Conservation (phyloP, 306 rosid genomes). For the Medicago arabica region DNA sequence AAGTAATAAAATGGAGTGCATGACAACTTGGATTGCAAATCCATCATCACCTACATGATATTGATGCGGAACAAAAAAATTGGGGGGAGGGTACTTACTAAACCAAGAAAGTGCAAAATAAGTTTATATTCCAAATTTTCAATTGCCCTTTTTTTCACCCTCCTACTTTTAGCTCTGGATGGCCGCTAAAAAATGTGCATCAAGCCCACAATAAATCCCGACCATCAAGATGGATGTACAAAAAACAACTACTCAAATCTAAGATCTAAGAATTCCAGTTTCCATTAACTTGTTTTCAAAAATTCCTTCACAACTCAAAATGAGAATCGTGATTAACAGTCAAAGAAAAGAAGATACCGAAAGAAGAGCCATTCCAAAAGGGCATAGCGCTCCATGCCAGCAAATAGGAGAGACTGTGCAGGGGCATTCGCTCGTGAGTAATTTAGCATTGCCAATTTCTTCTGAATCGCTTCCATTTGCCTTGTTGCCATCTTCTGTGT, state of each 20-base stretch:
- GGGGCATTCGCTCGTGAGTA: slow-evolving; percentile 90
- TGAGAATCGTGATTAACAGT: neutral
- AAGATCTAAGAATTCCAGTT: slow-evolving; percentile 1
- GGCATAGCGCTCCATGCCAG: slow-evolving; percentile 97
- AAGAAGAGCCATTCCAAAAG: slow-evolving; percentile 97
- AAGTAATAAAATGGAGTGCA: neutral
- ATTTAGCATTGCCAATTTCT: slow-evolving; percentile 69
- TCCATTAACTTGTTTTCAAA: neutral
- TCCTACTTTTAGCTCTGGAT: no score
- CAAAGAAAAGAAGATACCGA: slow-evolving; percentile 51
- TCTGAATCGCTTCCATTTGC: slow-evolving; percentile 93
- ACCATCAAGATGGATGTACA: neutral
- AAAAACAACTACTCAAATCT: neutral
- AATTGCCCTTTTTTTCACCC: no score
- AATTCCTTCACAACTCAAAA: neutral
- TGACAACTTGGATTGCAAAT: neutral
- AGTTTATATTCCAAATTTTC: neutral
- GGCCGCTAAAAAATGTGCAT: neutral
- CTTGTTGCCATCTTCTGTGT: slow-evolving; percentile 67
- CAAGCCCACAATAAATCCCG: slow-evolving; percentile 11
- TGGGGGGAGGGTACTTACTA: neutral
- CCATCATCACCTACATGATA: neutral
- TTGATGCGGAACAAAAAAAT: neutral
- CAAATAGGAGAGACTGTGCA: slow-evolving; percentile 90
- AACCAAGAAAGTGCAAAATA: neutral